These are phyloP conservation scores for Crataegus laevigata DNA, from an alignment of 306 rosid genomes.

Conservation along the genomic window DNA sequence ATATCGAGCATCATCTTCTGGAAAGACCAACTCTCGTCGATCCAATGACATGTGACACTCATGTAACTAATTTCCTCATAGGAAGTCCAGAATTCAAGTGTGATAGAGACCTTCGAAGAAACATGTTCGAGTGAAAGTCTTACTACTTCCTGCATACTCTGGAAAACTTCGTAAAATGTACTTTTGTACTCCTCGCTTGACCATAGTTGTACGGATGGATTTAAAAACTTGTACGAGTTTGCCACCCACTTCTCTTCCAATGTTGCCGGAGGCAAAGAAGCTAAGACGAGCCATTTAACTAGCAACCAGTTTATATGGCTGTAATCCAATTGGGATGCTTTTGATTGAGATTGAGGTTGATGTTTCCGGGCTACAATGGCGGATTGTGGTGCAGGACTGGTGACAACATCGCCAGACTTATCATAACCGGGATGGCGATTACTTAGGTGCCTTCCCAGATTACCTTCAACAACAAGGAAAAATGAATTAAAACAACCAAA, in stretches of 20 bases:
- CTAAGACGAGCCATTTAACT: constrained; percentile 71
- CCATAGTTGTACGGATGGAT: constrained; percentile 84
- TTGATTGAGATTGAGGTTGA: constrained; percentile 66
- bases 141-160: constrained; percentile 85
- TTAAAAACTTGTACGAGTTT: constrained; percentile 78
- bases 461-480: constrained; percentile 50
- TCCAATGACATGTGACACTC: constrained; percentile 95
- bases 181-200: constrained; percentile 58
- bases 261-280: constrained; percentile 82
- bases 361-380: constrained; percentile 44
- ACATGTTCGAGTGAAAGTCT: constrained; percentile 59
- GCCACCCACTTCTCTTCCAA: constrained; percentile 80
- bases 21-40: constrained; percentile 83
- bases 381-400: constrained; percentile 42
- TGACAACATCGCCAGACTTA: constrained; percentile 55
- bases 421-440: constrained; percentile 96
- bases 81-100: constrained; percentile 91
- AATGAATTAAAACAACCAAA: background rate
- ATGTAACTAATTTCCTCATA: constrained; percentile 68
- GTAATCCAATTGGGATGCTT: constrained; percentile 60
- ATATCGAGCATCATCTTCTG: constrained; percentile 83
- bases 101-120: constrained; percentile 72
- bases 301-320: constrained; percentile 94
- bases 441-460: constrained; percentile 88
- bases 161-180: constrained; percentile 61